Conservation (phyloP, 768 basidiomycete species). For the Sarcodon aspratus region DNA sequence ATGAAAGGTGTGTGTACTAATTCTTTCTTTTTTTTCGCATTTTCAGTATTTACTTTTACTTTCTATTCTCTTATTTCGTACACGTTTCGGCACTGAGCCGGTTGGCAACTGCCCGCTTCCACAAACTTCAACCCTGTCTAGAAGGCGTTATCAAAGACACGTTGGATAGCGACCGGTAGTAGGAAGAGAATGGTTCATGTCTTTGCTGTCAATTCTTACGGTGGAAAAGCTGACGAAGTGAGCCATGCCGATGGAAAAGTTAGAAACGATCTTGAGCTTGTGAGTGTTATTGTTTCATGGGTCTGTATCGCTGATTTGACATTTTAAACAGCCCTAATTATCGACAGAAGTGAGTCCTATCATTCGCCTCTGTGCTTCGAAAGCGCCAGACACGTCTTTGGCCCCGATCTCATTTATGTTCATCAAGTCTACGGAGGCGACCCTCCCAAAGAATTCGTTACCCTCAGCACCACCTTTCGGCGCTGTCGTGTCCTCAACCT, state of each 20-base stretch:
- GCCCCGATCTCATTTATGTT: no score
- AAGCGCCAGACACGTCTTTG: slow-evolving; percentile 45
- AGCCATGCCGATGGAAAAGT: slow-evolving; percentile 54
- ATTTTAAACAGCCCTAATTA: no score
- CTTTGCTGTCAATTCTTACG: slow-evolving; percentile 69
- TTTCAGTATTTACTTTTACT: slow-evolving; percentile 77
- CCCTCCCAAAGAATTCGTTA: slow-evolving; percentile 77
- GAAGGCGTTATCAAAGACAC: slow-evolving; percentile 65
- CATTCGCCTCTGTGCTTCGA: no score
- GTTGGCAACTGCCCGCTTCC: slow-evolving; percentile 53
- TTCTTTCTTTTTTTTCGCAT: slow-evolving; percentile 86
- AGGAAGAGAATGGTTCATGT: slow-evolving; percentile 55
- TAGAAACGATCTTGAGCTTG: slow-evolving; percentile 4
- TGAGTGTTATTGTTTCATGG: background rate
- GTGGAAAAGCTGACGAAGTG: slow-evolving; percentile 49
- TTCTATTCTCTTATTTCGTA: slow-evolving; percentile 65
- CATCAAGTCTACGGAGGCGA: no score
- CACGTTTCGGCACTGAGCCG: slow-evolving; percentile 61
- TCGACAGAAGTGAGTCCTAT: no score
- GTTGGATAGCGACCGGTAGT: slow-evolving; percentile 64
- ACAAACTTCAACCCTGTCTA: slow-evolving; percentile 19
- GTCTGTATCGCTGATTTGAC: background rate
- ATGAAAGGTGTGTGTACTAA: no score
- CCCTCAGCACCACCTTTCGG: background rate
- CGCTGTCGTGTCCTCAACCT: no score